Conservation (phyloP, 108 stramenopile species). For the Skeletonema marinoi region DNA sequence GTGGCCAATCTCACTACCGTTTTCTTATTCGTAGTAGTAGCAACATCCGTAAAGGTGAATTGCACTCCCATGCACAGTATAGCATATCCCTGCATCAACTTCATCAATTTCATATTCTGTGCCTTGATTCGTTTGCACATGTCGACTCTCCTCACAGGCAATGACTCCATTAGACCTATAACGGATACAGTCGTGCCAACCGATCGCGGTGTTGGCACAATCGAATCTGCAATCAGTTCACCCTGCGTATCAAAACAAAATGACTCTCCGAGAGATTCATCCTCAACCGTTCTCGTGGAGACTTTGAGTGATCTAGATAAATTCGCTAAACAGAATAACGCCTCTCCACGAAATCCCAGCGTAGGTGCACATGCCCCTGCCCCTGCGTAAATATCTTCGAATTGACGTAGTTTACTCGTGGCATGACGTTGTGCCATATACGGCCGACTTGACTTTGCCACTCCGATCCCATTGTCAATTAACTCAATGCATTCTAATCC, state of each 20-base stretch:
- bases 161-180: conserved; percentile 68
- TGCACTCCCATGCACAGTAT: conserved; percentile 72
- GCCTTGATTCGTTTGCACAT: conserved; percentile 65
- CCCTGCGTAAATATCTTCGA: conserved; percentile 74
- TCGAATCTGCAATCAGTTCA: conserved; percentile 20
- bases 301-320: conserved; percentile 63
- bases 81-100: conserved; percentile 82
- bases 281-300: conserved; percentile 63
- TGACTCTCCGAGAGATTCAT: conserved; percentile 59
- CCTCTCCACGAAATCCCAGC: conserved; percentile 90
- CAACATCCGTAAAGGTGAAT: conserved; percentile 73
- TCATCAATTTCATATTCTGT: conserved; percentile 72
- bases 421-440: conserved; percentile 79
- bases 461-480: conserved; percentile 84
- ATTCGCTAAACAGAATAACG: conserved; percentile 82
- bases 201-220: conserved; percentile 47
- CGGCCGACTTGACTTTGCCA: conserved; percentile 60
- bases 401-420: conserved; percentile 78
- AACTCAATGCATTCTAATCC: conserved; percentile 86
- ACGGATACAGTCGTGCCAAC: conserved; percentile 90
- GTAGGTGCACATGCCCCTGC: conserved; percentile 31
- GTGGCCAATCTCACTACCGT: conserved; percentile 55
- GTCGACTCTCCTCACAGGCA: conserved; percentile 86
- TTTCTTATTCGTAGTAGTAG: conserved; percentile 11
- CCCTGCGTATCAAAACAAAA: conserved; percentile 67